phyloP scores from a whole-genome alignment of 148 eudicot species.

The Linanthus parryae region DNA sequence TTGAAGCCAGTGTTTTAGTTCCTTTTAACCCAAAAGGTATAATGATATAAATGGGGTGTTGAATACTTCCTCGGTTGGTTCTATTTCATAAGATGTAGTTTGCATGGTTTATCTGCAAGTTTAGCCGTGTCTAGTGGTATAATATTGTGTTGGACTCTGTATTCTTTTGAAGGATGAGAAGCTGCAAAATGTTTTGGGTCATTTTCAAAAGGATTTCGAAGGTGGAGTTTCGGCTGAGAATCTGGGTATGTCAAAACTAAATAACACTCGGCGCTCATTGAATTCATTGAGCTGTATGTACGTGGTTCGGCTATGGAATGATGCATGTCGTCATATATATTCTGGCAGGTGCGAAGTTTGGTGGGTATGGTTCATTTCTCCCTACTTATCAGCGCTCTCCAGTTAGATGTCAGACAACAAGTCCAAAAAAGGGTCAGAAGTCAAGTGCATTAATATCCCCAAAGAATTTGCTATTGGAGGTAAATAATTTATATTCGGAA shows the following conservation, averaged over 20 bases:
- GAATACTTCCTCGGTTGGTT: too few species aligned
- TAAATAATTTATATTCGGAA: slow-evolving; percentile 20
- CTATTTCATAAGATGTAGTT: too few species aligned
- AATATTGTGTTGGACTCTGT: background rate
- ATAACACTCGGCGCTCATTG: slow-evolving; percentile 10
- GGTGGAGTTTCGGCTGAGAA: slow-evolving; percentile 93
- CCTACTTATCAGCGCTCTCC: slow-evolving; percentile 83
- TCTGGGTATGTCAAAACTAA: slow-evolving; percentile 68
- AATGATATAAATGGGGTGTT: too few species aligned
- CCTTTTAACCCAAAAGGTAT: too few species aligned
- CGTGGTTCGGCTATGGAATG: slow-evolving; percentile 21
- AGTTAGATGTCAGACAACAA: slow-evolving; percentile 44
- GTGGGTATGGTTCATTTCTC: slow-evolving; percentile 92
- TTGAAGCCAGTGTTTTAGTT: too few species aligned
- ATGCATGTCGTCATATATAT: slow-evolving; percentile 20
- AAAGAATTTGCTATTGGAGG: slow-evolving; percentile 55
- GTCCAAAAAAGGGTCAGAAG: slow-evolving; percentile 48
- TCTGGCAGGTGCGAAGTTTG: slow-evolving; percentile 81
- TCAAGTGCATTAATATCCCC: slow-evolving; percentile 39
- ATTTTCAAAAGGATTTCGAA: slow-evolving; percentile 95
- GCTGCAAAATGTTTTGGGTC: slow-evolving; percentile 86
- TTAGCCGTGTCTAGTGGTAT: too few species aligned
- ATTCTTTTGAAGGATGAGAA: slow-evolving; percentile 70
- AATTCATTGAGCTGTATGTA: slow-evolving; percentile 7
- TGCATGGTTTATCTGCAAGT: too few species aligned